Base-by-base conservation (phyloP, 1,284 basidiomycete genomes). In the Sporisorium exsertum region DNA sequence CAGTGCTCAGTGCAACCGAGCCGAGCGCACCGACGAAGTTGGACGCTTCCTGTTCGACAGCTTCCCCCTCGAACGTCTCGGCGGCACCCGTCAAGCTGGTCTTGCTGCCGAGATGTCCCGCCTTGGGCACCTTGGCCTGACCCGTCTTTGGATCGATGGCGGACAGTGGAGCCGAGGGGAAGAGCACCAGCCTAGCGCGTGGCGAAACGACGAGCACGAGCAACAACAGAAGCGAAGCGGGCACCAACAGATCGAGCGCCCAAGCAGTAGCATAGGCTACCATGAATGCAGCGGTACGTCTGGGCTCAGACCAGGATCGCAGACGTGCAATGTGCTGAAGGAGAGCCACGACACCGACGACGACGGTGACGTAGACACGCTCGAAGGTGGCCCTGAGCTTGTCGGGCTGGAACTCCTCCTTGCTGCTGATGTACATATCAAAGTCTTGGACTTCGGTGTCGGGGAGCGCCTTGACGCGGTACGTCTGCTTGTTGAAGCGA, bases 331-430 rank as follows among this genome's bases (percentile, higher is more conserved):
- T 80, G 70, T 90, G 89, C 66, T 88, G 87, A 5, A 84, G 72
- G 56, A 88, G 87, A 0, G 87, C 86, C 5, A 88, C 86, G 15
- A 87, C 62, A 0, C 87, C 86, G 18, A 89, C 85, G 9, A 88
- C 87, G 37, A 89, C 85, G 4, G 87, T 87, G 61, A 88, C 87
- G 72, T 90, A 88, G 16, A 88, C 68, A 1, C 89, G 84, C 73
- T 90, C 89, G 18, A 90, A 81, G 62, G 88, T 89, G 24, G 88
- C 86, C 27, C 87, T 83, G 9, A 89, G 83, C 78, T 88, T 88
- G 72, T 88, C 88, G 1, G 88, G 86, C 5, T 87, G 86, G 77
- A 89, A 88, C 61, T 88, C 86, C 64, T 88, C 88, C 46, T 88
- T 80, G 16, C 84, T 82, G 12, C 87, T 81, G 18, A 87, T 86